Evolutionary conservation across 140 eudicot genomes (phyloP), one percentile per base, ranked within the genome.

Genomic region (Stevia rebaudiana): DNA sequence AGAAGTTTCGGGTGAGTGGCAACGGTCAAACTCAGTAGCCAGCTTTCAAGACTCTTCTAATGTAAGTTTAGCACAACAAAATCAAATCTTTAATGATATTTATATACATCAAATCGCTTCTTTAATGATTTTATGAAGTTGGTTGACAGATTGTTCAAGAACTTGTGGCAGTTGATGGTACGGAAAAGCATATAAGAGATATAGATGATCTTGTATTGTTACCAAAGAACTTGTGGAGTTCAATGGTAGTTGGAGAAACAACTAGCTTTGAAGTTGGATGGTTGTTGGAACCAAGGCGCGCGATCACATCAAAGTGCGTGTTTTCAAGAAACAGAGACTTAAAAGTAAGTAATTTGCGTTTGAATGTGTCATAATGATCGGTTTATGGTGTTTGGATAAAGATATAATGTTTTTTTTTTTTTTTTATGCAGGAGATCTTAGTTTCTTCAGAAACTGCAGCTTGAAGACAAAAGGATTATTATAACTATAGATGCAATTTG

Each of bases 191-290:
- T 11, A 65, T 39, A 60, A 74, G 95, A 75, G 81, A 81, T 28
- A 83, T 73, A 25, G 24, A 46, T 11, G 62, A 73, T 74, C 65
- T 88, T 43, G 60, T 83, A 44, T 63, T 82, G 71, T 86, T 92
- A 35, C 99, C 99, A 16, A 90, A 69, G 77, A 80, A 92, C 50
- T 76, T 92, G 44, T 92, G 98, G 99, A 85, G 86, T 65, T 85
- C 94, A 10, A 46, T 79, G 11, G 80, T 63, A 35, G 79, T 75
- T 41, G 91, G 86, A 2, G 96, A 77, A 66, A 43, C 23, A 21
- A 79, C 73, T 47, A 78, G 74, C 72, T 86, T 78, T 51, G 94
- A 88, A 76, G 95, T 81, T 42, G 99, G 99, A 48, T 92, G 99
- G 95, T 61, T 92, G 75, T 67, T 85, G 61, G 84, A 74, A 63